Conservation (phyloP, 371 early-diverging fungal species). For the Mucor mucedo region DNA sequence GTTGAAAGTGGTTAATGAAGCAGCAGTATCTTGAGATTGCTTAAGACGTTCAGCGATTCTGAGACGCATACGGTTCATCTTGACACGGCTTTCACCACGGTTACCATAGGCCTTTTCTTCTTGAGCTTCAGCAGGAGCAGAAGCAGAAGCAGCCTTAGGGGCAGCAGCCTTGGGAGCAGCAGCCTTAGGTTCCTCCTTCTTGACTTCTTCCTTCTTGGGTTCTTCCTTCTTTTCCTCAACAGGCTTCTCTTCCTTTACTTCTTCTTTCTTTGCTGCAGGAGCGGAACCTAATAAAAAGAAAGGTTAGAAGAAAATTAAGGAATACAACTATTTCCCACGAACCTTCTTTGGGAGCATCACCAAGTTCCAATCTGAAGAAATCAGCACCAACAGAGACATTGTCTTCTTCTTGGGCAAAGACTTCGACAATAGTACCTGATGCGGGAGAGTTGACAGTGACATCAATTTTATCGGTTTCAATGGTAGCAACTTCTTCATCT, state of each 20-base stretch:
- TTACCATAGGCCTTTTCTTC: conserved; percentile 46
- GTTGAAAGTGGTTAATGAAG: conserved; percentile 97
- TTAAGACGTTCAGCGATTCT: conserved; percentile 94
- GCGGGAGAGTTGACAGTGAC: conserved; percentile 95
- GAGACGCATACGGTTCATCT: conserved; percentile 97
- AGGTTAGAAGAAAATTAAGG: neutral
- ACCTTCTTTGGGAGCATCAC: conserved; percentile 74
- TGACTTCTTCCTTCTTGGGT: conserved; percentile 41
- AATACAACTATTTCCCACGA: conserved; percentile 8
- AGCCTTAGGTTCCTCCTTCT: conserved; percentile 29
- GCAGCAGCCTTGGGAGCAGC: conserved; percentile 39
- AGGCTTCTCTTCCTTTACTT: conserved; percentile 36
- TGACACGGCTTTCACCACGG: conserved; percentile 77
- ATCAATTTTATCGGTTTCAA: conserved; percentile 98
- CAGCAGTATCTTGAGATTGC: conserved; percentile 96
- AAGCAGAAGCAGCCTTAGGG: conserved; percentile 36
- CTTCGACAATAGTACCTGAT: conserved; percentile 84
- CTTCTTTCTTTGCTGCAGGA: conserved; percentile 45
- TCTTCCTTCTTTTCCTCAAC: conserved; percentile 35
- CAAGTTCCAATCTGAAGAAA: conserved; percentile 89
- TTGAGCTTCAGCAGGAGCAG: conserved; percentile 33
- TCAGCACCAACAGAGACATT: conserved; percentile 92
- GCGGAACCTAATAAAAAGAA: conserved; percentile 36
- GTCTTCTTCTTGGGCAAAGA: conserved; percentile 90
- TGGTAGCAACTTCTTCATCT: conserved; percentile 95